Evolutionary conservation across 2,329 filamentous ascomycete genomes (phyloP).

Genomic region (Colletotrichum karsti): DNA sequence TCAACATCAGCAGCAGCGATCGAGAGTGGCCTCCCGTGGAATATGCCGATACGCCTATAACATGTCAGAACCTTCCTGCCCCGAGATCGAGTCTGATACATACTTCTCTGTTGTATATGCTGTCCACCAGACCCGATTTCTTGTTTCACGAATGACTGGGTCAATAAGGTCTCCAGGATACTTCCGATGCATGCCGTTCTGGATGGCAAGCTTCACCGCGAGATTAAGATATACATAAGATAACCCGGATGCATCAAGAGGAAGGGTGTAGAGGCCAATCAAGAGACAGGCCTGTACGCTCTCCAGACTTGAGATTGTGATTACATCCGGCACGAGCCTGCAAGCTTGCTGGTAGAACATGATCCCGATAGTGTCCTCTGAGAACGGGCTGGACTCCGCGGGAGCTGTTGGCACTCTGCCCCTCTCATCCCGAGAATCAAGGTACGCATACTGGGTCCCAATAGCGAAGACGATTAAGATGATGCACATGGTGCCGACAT

Average conservation of each 20-base stretch:
- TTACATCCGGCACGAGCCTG: constrained; percentile 63
- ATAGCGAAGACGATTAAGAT: constrained; percentile 58
- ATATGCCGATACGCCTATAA: constrained; percentile 60
- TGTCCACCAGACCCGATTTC: constrained; percentile 67
- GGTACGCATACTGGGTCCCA: constrained; percentile 59
- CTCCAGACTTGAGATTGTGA: constrained; percentile 63
- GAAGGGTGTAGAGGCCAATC: constrained; percentile 63
- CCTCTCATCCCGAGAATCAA: constrained; percentile 42
- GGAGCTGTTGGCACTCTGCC: constrained; percentile 22
- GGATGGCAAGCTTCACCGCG: constrained; percentile 64
- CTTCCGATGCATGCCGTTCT: constrained; percentile 67
- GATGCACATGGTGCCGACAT: constrained; percentile 52
- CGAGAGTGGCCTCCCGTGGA: constrained; percentile 64
- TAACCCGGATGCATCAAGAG: constrained; percentile 63
- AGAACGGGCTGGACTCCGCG: constrained; percentile 37
- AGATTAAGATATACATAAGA: constrained; percentile 66
- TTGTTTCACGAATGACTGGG: constrained; percentile 56
- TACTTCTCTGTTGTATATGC: constrained; percentile 65
- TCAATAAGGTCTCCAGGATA: constrained; percentile 57
- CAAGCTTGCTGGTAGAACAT: constrained; percentile 65
- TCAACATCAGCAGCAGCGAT: constrained; percentile 62
- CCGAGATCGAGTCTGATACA: not conserved
- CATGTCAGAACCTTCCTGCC: constrained; percentile 13
- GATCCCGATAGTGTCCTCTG: constrained; percentile 62
- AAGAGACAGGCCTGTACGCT: constrained; percentile 67